Percentiles rank a stretch among this genome's conserved stretches.
Evolutionary conservation across 352 stramenopile species (phyloP).

Genomic region (Detonula confervacea): DNA sequence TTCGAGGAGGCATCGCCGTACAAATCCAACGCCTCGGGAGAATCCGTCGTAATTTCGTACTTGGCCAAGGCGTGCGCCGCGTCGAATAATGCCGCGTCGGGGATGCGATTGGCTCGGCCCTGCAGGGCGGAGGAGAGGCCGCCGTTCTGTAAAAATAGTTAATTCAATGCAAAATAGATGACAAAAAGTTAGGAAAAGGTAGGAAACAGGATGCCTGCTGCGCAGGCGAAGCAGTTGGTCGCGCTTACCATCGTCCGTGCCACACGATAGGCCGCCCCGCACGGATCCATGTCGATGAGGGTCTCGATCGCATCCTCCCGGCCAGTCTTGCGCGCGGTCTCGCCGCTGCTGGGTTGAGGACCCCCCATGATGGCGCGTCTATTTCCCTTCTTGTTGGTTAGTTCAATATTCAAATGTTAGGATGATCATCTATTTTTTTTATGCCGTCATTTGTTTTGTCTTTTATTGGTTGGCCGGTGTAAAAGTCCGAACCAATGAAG

Average conservation of each 20-base stretch:
- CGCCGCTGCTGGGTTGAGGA: too few species aligned
- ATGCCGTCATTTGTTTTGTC: too few species aligned
- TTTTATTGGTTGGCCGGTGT: too few species aligned
- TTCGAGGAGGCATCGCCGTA: slow-evolving; percentile 8
- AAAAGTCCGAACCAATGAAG: too few species aligned
- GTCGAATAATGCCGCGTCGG: slow-evolving; percentile 71
- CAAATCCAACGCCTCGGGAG: slow-evolving; percentile 38
- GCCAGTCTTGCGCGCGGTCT: slow-evolving; percentile 20
- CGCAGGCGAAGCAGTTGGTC: too few species aligned
- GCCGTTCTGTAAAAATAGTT: slow-evolving; percentile 76
- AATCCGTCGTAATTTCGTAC: slow-evolving; percentile 61
- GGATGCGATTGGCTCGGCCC: slow-evolving; percentile 71
- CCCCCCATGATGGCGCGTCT: too few species aligned
- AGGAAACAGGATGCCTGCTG: background rate
- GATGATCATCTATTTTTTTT: too few species aligned
- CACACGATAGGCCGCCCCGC: slow-evolving; percentile 71
- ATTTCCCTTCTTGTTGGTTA: too few species aligned
- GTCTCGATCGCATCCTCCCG: slow-evolving; percentile 81
- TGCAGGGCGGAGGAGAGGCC: slow-evolving; percentile 50
- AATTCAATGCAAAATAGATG: too few species aligned
- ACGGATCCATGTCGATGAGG: slow-evolving; percentile 78
- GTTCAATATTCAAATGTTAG: too few species aligned
- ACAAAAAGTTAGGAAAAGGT: too few species aligned
- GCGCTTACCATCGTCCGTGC: slow-evolving; percentile 73
- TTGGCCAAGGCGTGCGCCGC: slow-evolving; percentile 63